Evolutionary conservation across 805 yeast genomes (phyloP), one percentile per base, ranked within the genome.

Genomic region (Kuraishia ogatae): DNA sequence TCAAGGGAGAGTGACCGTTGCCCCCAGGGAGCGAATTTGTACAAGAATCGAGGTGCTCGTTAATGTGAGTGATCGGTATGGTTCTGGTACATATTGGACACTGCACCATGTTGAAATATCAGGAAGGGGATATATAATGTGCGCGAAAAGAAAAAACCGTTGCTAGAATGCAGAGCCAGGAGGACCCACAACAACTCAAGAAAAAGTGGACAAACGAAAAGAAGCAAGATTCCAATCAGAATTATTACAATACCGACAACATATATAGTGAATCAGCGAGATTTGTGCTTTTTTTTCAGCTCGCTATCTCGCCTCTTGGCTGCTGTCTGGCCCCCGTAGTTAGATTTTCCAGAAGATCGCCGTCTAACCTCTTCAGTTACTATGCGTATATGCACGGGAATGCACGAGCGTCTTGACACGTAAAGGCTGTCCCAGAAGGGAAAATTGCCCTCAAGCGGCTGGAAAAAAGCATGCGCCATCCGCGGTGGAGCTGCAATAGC

Each of bases 51-150:
- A 74, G 56, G 53, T 74, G 78, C 23, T 56, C 52, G 50, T 71
- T 70, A n/a, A 71, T 71, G 19, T 57, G 53, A 6, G 60, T 63
- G 1, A 71, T 53, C 15, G 62, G 63, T 1, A 70, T 60, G 2
- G 67, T 65, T 20, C 58, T 58, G 2, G 61, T 47, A 48, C 75
- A 71, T 10, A 69, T 65, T 2, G 75, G 75, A 55, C 75, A 71
- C 28, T 57, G 49, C 2, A 70, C 73, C 70, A 71, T 67, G 17
- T 49, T 46, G 53, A 26, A 50, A 53, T 7, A 7, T n/a, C 23
- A 21, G n/a, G 28, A n/a, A 7, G 52, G 1, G 53, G 23, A 28
- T 19, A 23, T 13, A 24, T 20, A 17, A 35, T 17, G 43, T 11
- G 43, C n/a, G 35, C 35, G 35, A 28, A 28, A 35, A 35, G 17